Percentiles rank a stretch among this genome's conserved stretches.
Conservation (phyloP, 805 yeast genomes). For the Saccharomyces cerevisiae region DNA sequence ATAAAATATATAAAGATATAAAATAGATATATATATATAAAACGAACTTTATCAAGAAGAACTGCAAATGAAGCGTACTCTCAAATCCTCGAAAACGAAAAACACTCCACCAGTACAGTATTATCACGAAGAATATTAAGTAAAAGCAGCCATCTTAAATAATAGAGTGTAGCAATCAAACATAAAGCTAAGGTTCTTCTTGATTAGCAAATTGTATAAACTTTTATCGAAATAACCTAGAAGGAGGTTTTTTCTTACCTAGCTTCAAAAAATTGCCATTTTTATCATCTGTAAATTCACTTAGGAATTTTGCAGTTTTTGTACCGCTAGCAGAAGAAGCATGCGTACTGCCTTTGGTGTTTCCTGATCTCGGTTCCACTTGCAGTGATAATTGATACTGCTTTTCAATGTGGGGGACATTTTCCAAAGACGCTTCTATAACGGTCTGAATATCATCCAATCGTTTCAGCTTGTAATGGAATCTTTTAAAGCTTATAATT, state of each 20-base stretch:
- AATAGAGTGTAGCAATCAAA: neutral
- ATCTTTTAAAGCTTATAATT: conserved; percentile 58
- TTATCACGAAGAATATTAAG: neutral
- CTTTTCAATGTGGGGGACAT: conserved; percentile 61
- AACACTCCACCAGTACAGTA: neutral
- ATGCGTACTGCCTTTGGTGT: neutral
- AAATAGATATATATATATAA: neutral
- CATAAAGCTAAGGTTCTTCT: neutral
- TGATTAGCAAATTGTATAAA: neutral
- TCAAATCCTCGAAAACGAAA: neutral
- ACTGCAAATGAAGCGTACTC: neutral
- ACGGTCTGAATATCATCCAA: conserved; percentile 56
- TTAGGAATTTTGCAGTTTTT: neutral
- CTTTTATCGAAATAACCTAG: neutral
- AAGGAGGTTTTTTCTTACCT: conserved; percentile 1
- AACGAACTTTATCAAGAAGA: neutral
- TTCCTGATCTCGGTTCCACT: conserved; percentile 49
- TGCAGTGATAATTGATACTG: conserved; percentile 66
- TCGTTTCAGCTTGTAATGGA: conserved; percentile 54
- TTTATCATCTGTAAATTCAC: neutral
- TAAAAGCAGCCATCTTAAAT: neutral
- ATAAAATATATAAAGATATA: neutral
- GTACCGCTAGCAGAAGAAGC: neutral
- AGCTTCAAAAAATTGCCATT: neutral
- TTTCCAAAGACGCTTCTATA: conserved; percentile 20